Conservation (phyloP, 306 rosid genomes). For the Coriaria nepalensis region DNA sequence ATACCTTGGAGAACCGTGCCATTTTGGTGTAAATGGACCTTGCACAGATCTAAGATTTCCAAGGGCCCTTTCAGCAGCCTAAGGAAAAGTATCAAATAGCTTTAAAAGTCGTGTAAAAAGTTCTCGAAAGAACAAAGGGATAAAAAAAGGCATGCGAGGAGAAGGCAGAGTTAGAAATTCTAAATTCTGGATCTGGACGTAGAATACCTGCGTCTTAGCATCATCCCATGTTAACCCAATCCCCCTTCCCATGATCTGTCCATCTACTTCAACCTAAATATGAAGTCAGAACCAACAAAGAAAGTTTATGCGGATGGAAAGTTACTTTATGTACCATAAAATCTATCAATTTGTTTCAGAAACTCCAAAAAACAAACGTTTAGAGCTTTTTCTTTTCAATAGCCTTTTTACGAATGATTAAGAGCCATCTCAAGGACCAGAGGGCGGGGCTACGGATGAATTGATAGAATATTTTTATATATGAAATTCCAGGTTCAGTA, state of each 20-base stretch:
- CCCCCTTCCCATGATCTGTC: constrained; percentile 69
- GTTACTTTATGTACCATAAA: no score
- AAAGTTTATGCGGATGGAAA: not conserved
- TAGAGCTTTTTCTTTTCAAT: no score
- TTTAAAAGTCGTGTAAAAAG: not conserved
- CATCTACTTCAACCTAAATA: constrained; percentile 75
- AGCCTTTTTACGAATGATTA: no score
- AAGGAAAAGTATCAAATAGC: constrained; percentile 13
- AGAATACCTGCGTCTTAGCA: constrained; percentile 63
- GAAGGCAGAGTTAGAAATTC: not conserved
- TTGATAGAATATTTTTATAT: no score
- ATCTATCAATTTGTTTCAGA: no score
- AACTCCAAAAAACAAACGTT: no score
- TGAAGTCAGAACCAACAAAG: not conserved
- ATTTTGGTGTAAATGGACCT: constrained; percentile 43
- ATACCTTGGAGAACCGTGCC: constrained; percentile 78
- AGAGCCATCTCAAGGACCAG: no score
- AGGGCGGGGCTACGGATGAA: no score
- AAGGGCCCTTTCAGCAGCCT: constrained; percentile 92
- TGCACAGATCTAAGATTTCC: constrained; percentile 52
- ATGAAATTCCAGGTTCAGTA: no score
- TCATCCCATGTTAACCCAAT: constrained; percentile 83
- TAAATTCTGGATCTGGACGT: not conserved
- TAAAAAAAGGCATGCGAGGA: not conserved
- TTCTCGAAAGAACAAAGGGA: not conserved